These are phyloP conservation scores for Aspergillus ellipticus DNA, from an alignment of 495 filamentous ascomycete genomes.

Conservation along the genomic window DNA sequence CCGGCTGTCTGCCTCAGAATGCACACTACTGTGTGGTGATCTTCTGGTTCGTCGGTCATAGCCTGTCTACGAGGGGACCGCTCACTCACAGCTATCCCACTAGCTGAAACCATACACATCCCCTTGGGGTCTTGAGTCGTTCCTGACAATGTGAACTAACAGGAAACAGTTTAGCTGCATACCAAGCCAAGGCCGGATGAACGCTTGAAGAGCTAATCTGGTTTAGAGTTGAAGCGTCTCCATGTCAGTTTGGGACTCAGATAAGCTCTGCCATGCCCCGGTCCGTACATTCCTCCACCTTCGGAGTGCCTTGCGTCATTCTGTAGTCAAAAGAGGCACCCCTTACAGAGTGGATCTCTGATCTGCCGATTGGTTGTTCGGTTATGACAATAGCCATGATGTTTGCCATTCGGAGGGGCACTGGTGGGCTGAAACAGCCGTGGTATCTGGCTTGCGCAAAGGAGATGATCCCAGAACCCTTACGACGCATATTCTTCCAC, in stretches of 20 bases:
- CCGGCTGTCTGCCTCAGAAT: not conserved
- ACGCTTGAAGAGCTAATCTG: slow-evolving; percentile 7
- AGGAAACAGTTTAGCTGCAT: slow-evolving; percentile 3
- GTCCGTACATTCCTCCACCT: not conserved
- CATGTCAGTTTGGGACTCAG: not conserved
- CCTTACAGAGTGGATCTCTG: slow-evolving; percentile 3
- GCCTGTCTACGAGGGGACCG: not conserved
- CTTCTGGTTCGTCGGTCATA: not conserved
- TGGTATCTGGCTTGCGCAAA: not conserved
- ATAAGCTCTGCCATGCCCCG: slow-evolving; percentile 2
- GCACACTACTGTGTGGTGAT: not conserved
- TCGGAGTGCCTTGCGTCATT: slow-evolving; percentile 7
- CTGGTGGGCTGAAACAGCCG: not conserved
- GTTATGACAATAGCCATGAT: not conserved
- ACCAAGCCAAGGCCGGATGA: not conserved
- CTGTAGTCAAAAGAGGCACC: slow-evolving; percentile 1
- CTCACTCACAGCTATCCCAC: not conserved
- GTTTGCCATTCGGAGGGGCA: not conserved
- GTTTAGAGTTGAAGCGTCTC: slow-evolving; percentile 2
- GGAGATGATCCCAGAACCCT: not conserved
- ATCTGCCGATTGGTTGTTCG: slow-evolving; percentile 1
- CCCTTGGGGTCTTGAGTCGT: not conserved
- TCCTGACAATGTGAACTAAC: not conserved
- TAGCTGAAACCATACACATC: not conserved
- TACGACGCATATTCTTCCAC: not conserved